phyloP scores from a whole-genome alignment of 257 asterid species.

The Handroanthus guayacan region DNA sequence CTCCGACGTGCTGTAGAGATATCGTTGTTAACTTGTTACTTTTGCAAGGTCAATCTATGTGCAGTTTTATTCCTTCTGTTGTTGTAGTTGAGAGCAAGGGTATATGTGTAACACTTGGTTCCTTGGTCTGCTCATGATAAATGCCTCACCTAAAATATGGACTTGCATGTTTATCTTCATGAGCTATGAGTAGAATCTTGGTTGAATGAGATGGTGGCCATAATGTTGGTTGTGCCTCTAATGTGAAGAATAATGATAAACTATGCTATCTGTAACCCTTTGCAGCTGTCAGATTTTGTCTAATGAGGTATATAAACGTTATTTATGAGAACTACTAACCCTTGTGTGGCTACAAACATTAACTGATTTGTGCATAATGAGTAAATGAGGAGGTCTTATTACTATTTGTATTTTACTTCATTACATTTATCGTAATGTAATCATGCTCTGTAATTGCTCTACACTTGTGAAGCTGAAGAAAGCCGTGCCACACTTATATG shows the following conservation, averaged over 20 bases:
- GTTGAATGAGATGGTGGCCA: not conserved
- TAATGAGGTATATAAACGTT: not conserved
- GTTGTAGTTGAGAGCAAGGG: slow-evolving; percentile 8
- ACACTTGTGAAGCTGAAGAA: slow-evolving; percentile 1
- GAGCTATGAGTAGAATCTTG: not conserved
- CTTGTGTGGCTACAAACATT: not conserved
- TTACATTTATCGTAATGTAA: too few species aligned
- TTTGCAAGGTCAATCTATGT: not conserved
- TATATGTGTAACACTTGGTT: not conserved
- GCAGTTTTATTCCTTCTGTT: not conserved
- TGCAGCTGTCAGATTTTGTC: not conserved
- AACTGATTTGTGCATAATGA: not conserved
- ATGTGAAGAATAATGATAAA: not conserved
- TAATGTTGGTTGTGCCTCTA: not conserved
- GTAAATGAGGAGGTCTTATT: not conserved
- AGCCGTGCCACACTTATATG: not conserved
- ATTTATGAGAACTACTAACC: not conserved
- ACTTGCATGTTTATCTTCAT: not conserved
- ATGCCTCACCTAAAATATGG: not conserved
- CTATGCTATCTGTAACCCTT: not conserved
- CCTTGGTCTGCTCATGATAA: too few species aligned
- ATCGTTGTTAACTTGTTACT: not conserved
- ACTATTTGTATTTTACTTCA: not conserved
- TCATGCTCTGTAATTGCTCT: too few species aligned
- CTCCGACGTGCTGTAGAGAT: not conserved